Evolutionary conservation across 139 green algal genomes (phyloP).

Genomic region (Tetradesmus lagerheimii): DNA sequence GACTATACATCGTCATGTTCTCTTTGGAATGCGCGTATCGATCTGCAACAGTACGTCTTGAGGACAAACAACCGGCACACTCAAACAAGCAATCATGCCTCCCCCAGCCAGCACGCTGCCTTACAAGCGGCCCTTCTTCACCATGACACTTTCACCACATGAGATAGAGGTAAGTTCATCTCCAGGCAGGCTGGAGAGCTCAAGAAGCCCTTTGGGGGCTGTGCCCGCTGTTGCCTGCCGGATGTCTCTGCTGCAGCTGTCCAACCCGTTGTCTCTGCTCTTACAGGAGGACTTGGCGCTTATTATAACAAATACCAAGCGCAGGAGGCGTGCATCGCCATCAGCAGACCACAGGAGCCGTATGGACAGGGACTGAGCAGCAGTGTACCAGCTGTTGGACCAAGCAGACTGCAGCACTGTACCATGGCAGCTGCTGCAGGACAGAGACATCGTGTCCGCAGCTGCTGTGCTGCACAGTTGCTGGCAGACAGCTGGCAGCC

Average conservation of each 20-base stretch:
- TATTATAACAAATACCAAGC: conserved; percentile 70
- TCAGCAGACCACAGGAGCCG: conserved; percentile 29
- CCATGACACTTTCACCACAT: conserved; percentile 57
- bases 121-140: conserved; percentile 68
- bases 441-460: background rate
- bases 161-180: conserved; percentile 69
- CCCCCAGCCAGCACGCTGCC: conserved; percentile 43
- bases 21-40: background rate
- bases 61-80: background rate
- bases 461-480: background rate
- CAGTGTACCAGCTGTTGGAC: background rate
- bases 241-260: background rate
- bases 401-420: background rate
- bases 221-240: background rate
- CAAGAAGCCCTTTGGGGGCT: background rate
- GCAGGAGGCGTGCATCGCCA: conserved; percentile 48
- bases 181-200: background rate
- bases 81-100: background rate
- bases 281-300: conserved; percentile 64
- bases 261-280: background rate
- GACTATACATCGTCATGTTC: background rate
- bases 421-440: background rate
- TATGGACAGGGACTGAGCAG: conserved; percentile 32
- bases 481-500: background rate
- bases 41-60: background rate